phyloP scores from a whole-genome alignment of 129 eudicot species.

The Pittosporum tobira region DNA sequence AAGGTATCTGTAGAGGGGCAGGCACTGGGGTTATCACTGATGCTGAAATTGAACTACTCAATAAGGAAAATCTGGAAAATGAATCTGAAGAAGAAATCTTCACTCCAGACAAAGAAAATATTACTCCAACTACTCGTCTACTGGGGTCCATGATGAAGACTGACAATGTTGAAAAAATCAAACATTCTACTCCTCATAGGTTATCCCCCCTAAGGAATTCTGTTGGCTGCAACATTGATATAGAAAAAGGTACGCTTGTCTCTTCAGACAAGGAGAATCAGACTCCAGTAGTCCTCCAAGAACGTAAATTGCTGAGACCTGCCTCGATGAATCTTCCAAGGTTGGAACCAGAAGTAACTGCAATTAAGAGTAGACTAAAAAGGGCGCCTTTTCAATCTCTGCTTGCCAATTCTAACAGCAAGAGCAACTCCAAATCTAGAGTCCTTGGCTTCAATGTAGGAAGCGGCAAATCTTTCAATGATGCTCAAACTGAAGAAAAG shows the following conservation, averaged over 20 bases:
- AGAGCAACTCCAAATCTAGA: conserved; percentile 19
- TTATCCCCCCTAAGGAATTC: conserved; percentile 33
- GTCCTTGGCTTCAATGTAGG: conserved; percentile 4
- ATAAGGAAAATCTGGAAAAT: conserved; percentile 15
- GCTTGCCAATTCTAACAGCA: conserved; percentile 19
- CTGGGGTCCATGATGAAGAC: conserved; percentile 29
- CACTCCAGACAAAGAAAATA: conserved; percentile 71
- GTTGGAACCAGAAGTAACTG: neutral
- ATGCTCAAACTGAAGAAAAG: conserved; percentile 27
- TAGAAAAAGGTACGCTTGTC: neutral
- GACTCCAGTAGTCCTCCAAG: conserved; percentile 17
- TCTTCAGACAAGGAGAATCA: conserved; percentile 19
- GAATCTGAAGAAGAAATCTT: conserved; percentile 33
- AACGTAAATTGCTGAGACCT: conserved; percentile 14
- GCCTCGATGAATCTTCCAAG: conserved; percentile 6
- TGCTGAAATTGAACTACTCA: conserved; percentile 10
- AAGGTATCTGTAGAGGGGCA: conserved; percentile 13
- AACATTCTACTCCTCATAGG: conserved; percentile 10
- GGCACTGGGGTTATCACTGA: neutral
- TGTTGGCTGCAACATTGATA: conserved; percentile 10
- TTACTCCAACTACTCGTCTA: conserved; percentile 30
- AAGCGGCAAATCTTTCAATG: conserved; percentile 21
- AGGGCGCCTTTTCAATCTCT: conserved; percentile 42
- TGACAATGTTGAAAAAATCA: conserved; percentile 24
- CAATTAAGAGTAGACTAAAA: conserved; percentile 17